Percentiles rank a stretch among this genome's conserved stretches.
Evolutionary conservation across 768 basidiomycete genomes (phyloP).

Genomic region (Mycena amicta): DNA sequence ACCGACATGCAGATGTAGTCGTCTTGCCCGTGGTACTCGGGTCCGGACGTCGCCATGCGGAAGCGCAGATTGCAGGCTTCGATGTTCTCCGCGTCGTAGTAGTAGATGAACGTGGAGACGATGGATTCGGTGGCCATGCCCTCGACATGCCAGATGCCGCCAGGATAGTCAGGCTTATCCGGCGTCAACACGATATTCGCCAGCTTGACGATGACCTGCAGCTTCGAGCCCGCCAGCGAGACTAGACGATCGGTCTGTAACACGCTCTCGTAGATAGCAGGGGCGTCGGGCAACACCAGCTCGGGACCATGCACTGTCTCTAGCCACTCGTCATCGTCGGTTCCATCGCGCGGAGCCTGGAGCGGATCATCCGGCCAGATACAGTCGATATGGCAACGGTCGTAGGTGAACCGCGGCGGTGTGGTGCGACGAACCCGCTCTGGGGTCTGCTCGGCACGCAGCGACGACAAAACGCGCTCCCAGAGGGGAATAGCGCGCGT

Average conservation of each 20-base stretch:
- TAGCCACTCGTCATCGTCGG: neutral
- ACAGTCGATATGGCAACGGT: neutral
- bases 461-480: constrained; percentile 22
- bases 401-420: neutral
- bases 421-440: neutral
- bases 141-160: constrained; percentile 43
- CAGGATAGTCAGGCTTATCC: constrained; percentile 37
- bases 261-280: neutral
- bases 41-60: constrained; percentile 28
- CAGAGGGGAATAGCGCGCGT: constrained; percentile 27
- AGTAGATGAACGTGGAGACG: constrained; percentile 31
- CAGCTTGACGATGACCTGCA: constrained; percentile 45
- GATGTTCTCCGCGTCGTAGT: constrained; percentile 36
- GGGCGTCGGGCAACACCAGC: constrained; percentile 10
- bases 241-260: neutral
- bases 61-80: constrained; percentile 32
- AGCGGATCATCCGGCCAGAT: neutral
- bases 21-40: constrained; percentile 24
- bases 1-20: neutral
- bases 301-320: neutral
- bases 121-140: constrained; percentile 32
- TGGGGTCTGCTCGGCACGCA: constrained; percentile 1
- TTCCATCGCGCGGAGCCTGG: neutral
- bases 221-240: constrained; percentile 8
- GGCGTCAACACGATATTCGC: constrained; percentile 38